These are phyloP conservation scores for Zymoseptoria tritici DNA, from an alignment of 2,329 filamentous ascomycete genomes.

Conservation along the genomic window DNA sequence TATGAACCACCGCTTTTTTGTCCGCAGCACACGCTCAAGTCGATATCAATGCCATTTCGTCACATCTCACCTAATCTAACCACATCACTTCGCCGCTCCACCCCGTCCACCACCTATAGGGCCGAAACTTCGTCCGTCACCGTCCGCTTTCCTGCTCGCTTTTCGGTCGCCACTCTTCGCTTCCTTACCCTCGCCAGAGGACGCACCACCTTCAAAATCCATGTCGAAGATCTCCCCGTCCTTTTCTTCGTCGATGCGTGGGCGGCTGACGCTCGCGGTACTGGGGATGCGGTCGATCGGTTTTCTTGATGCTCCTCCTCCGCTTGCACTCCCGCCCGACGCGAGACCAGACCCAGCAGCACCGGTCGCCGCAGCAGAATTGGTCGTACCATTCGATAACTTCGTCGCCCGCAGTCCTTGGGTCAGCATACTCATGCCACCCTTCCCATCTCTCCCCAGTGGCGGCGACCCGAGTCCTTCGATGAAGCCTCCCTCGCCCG, in stretches of 20 bases:
- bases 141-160: neutral
- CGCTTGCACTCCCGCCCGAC: slow-evolving; percentile 16
- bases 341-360: slow-evolving; percentile 13
- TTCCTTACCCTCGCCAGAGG: neutral
- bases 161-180: neutral
- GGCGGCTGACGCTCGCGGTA: slow-evolving; percentile 17
- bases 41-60: neutral
- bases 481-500: neutral
- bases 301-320: slow-evolving; percentile 3
- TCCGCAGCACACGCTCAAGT: neutral
- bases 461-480: neutral
- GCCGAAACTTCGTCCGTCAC: neutral
- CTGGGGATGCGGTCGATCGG: slow-evolving; percentile 16
- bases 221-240: slow-evolving; percentile 16
- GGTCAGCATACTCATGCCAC: slow-evolving; percentile 52
- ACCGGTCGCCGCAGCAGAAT: slow-evolving; percentile 18
- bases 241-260: slow-evolving; percentile 19
- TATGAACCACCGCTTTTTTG: neutral
- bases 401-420: slow-evolving; percentile 40
- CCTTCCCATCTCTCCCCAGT: neutral
- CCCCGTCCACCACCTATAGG: neutral
- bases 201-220: slow-evolving; percentile 13
- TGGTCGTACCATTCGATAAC: slow-evolving; percentile 28
- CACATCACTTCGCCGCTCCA: neutral
- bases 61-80: no score